Base-by-base conservation (phyloP, 2,329 filamentous ascomycete genomes). In the Sporothrix sp. region DNA sequence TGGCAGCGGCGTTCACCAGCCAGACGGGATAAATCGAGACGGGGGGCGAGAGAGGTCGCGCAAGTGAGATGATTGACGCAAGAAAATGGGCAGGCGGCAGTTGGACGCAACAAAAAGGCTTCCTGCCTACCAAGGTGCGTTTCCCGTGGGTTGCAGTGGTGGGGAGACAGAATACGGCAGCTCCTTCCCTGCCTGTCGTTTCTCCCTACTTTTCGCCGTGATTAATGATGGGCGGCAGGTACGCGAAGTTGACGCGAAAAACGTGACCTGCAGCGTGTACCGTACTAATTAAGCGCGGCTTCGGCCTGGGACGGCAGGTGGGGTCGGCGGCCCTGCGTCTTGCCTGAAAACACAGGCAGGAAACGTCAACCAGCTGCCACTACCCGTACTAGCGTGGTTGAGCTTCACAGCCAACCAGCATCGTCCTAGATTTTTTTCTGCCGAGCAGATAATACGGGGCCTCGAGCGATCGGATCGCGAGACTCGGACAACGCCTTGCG, bases 241-340 rank as follows among this genome's bases (percentile, higher is more conserved):
- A 58, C 57, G 68, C 70, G 70, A 71, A 71, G 62, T 54, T 68
- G 66, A 71, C 70, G 69, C 70, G 70, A 66, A 56, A 60, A 63
- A 56, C 62, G 66, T 70, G 67, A 68, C 65, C 59, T 32, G 18
- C 7, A 28, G 37, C 32, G 51, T 48, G 42, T 35, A 16, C 38
- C 37, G 38, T n/a, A n/a, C n/a, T n/a, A 44, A 30, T 28, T 28
- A 10, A 36, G 44, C 44, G 44, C 33, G 33, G 44, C 33, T 8
- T 33, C n/a, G n/a, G 28, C 11, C 14, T 27, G 13, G 13, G 11
- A 20, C 9, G 33, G 33, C 16, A 10, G 11, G 44, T 45, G 30
- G 43, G 43, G 43, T 6, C 16, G 16, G n/a, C 30, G 8, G 43
- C 2, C 11, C 20, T 35, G 14, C 10, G 14, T 3, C 2, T 7